These are phyloP conservation scores for Jatropha podagrica DNA, from an alignment of 441 rosid species.

Conservation along the genomic window DNA sequence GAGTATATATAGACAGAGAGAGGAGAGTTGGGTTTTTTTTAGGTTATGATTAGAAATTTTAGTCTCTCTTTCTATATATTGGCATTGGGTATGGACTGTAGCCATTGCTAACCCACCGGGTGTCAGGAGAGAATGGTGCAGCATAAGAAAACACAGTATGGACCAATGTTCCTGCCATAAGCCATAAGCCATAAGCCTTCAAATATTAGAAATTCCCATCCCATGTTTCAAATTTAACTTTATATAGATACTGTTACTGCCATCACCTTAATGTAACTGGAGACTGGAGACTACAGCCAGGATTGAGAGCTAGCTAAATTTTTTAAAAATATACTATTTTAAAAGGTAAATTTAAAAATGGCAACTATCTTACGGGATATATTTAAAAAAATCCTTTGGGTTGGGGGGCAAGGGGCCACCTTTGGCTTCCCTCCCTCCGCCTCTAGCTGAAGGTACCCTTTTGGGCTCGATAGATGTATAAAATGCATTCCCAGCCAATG, in stretches of 20 bases:
- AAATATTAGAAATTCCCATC: conserved; percentile 9
- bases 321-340: no score
- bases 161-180: conserved; percentile 25
- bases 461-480: no score
- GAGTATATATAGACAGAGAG: conserved; percentile 14
- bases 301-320: no score
- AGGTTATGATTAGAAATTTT: neutral
- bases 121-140: conserved; percentile 27
- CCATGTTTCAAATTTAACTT: neutral
- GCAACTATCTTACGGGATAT: no score
- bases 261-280: neutral
- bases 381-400: no score
- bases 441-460: no score
- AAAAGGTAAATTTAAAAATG: no score
- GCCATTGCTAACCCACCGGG: conserved; percentile 31
- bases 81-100: conserved; percentile 23
- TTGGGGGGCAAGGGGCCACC: no score
- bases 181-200: conserved; percentile 4
- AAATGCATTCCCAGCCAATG: no score
- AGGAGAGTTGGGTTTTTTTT: neutral
- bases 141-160: conserved; percentile 27
- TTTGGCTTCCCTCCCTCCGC: no score
- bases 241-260: neutral
- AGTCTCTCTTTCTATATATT: neutral
- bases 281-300: no score